phyloP scores from a whole-genome alignment of 352 stramenopile species.

The Pythium phragmitis region DNA sequence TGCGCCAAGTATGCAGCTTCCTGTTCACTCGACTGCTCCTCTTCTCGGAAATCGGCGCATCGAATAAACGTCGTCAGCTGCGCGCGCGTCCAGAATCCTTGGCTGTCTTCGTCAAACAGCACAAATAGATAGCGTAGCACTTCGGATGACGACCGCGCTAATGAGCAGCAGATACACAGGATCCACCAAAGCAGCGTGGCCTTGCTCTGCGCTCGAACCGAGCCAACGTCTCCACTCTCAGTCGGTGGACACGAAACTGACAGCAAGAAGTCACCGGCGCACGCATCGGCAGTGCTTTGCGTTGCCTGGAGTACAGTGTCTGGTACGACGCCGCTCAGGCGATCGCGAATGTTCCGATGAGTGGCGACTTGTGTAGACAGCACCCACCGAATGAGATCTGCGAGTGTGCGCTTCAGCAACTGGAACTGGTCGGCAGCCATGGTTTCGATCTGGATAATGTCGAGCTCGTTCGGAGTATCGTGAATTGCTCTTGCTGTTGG shows the following conservation, averaged over 20 bases:
- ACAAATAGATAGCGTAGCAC: slow-evolving; percentile 43
- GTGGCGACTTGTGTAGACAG: neutral
- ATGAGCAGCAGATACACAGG: slow-evolving; percentile 37
- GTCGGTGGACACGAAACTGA: neutral
- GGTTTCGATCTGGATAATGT: slow-evolving; percentile 22
- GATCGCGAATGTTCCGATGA: slow-evolving; percentile 8
- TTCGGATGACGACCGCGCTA: slow-evolving; percentile 25
- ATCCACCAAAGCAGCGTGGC: slow-evolving; percentile 26
- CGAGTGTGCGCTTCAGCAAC: slow-evolving; percentile 9
- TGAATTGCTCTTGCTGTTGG: neutral
- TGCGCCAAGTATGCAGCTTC: slow-evolving; percentile 19
- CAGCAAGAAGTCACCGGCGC: slow-evolving; percentile 17
- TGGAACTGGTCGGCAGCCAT: slow-evolving; percentile 18
- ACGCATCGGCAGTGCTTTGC: neutral
- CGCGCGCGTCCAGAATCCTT: slow-evolving; percentile 25
- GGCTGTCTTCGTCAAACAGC: slow-evolving; percentile 39
- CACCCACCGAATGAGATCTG: slow-evolving; percentile 1
- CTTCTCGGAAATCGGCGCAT: slow-evolving; percentile 7
- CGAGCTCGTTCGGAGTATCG: neutral
- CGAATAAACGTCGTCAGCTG: slow-evolving; percentile 28
- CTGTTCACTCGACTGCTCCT: slow-evolving; percentile 4
- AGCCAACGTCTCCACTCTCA: too few species aligned
- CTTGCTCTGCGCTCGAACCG: slow-evolving; percentile 2
- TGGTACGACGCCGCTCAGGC: neutral
- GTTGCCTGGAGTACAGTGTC: slow-evolving; percentile 6